Evolutionary conservation across 768 basidiomycete species (phyloP).

Genomic region (Kwoniella europaea): DNA sequence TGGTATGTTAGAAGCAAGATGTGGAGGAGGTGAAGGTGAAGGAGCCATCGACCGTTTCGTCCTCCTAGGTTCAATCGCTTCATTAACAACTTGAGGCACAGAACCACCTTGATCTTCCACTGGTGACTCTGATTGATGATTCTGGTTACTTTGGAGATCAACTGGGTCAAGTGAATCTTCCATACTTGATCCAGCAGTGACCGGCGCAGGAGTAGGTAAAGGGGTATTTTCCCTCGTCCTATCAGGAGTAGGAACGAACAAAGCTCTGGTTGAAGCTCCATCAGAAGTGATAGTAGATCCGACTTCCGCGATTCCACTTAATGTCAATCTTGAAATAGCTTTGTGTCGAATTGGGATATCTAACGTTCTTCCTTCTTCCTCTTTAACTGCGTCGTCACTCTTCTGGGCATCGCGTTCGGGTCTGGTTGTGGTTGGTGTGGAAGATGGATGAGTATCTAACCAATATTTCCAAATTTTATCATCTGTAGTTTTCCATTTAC

Average conservation of each 20-base stretch:
- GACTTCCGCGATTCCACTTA: background rate
- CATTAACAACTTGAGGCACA: background rate
- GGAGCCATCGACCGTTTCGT: slow-evolving; percentile 31
- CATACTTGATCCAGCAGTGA: background rate
- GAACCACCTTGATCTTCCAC: background rate
- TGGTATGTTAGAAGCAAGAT: background rate
- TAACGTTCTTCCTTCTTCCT: background rate
- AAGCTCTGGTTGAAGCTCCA: slow-evolving; percentile 9
- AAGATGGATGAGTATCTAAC: slow-evolving; percentile 14
- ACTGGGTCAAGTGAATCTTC: background rate
- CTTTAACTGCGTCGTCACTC: background rate
- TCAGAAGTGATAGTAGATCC: background rate
- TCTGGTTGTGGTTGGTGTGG: background rate
- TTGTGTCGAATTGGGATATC: slow-evolving; percentile 8
- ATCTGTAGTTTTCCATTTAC: slow-evolving; percentile 77
- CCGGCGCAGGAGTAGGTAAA: background rate
- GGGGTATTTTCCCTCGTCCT: background rate
- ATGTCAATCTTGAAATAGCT: slow-evolving; percentile 1
- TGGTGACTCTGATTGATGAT: background rate
- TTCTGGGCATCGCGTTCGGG: too few relatives aligned
- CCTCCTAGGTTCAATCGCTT: slow-evolving; percentile 6
- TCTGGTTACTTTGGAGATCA: background rate
- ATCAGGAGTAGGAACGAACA: slow-evolving; percentile 18
- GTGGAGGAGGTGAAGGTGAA: slow-evolving; percentile 29
- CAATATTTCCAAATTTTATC: slow-evolving; percentile 63